Evolutionary conservation across 129 eudicot species (phyloP), one percentile per base, ranked within the genome.

Genomic region (Silybum marianum): DNA sequence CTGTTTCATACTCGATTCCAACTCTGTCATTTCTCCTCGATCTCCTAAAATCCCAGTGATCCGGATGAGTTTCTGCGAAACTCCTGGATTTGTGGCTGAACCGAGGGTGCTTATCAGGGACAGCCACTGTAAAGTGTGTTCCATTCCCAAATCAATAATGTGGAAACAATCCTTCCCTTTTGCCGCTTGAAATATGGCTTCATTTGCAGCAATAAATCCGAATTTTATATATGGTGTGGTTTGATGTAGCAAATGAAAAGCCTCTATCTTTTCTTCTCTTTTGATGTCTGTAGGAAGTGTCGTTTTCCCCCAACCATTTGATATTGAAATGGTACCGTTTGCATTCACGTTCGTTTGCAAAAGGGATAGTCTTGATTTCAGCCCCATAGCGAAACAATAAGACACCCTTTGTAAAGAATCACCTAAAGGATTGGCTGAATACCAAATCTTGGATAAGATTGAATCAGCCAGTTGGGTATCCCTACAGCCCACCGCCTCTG

Each of bases 401-500:
- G 97, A 86, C 54, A 91, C 92, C 28, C 97, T 72, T 48, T 89
- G 97, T 58, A 89, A 74, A 0, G 97, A 89, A 78, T 91, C 93
- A 0, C 97, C 97, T 69, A 89, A 80, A 0, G 88, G 97, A 76
- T 82, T 88, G 2, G 85, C 87, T 3, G 76, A 82, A 16, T 85
- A 58, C 93, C 90, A 88, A 7, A 91, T 88, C 74, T 89, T 86
- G 54, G 82, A 63, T n/a, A 91, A 87, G 48, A 89, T 71, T 10
- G 93, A 77, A 3, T 84, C 67, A 38, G 97, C 93, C 12, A 89
- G 91, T 16, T 77, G 87, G 8, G 90, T 85, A 74, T 91, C 93
- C 80, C 93, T 81, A 72, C 97, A 91, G 28, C 90, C 93, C 69
- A 89, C 91, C 2, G 97, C 97, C 87, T 91, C 97, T 4, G 97